phyloP scores from a whole-genome alignment of 805 yeast species.

The Teunomyces atbi region DNA sequence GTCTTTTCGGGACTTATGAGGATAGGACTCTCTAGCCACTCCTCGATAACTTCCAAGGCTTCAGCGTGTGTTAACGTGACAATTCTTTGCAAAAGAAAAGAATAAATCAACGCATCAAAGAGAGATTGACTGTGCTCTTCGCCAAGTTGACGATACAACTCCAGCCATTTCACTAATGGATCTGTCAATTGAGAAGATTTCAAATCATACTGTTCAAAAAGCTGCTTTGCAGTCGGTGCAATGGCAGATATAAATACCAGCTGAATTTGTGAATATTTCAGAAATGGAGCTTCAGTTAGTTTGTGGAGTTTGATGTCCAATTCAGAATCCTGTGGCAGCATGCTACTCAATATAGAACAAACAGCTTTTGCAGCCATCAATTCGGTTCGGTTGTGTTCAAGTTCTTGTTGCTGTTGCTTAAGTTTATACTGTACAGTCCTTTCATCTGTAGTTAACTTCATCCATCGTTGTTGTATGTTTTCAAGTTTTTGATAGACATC shows the following conservation, averaged over 20 bases:
- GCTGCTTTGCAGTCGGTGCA: not conserved
- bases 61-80: not conserved
- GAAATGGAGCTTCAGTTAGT: not conserved
- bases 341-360: not conserved
- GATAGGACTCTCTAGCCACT: constrained; percentile 16
- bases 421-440: not conserved
- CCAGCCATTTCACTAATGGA: constrained; percentile 15
- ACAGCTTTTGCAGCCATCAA: constrained; percentile 5
- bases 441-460: constrained; percentile 11
- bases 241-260: constrained; percentile 12
- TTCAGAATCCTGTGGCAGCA: not conserved
- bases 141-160: constrained; percentile 11
- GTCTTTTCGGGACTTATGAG: constrained; percentile 12
- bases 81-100: constrained; percentile 1
- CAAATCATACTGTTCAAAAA: constrained; percentile 11
- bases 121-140: constrained; percentile 1
- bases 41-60: constrained; percentile 12
- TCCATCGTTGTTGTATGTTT: constrained; percentile 14
- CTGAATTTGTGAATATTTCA: not conserved
- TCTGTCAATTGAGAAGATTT: constrained; percentile 6
- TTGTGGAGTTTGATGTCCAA: not conserved
- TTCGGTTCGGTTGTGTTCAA: constrained; percentile 1
- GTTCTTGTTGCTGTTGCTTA: not conserved
- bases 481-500: constrained; percentile 13
- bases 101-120: constrained; percentile 21